These are phyloP conservation scores for Novymonas esmeraldas DNA, from an alignment of 208 protist species.

Conservation along the genomic window DNA sequence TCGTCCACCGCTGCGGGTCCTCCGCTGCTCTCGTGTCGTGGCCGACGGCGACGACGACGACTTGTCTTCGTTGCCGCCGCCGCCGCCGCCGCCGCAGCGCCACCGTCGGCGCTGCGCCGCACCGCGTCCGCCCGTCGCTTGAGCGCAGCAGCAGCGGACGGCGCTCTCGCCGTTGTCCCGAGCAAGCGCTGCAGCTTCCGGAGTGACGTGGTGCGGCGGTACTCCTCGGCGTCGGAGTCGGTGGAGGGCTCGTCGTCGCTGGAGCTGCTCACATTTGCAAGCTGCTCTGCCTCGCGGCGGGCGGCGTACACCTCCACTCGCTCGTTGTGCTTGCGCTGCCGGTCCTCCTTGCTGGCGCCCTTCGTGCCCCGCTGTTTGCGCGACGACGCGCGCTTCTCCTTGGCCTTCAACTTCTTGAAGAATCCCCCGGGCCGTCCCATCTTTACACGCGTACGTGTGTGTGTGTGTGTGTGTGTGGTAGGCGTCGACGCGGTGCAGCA, in stretches of 20 bases:
- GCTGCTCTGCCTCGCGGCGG: conserved; percentile 72
- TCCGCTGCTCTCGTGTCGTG: no score
- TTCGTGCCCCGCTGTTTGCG: conserved; percentile 72
- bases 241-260: conserved; percentile 68
- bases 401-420: conserved; percentile 82
- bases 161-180: conserved; percentile 18
- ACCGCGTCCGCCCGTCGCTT: not conserved
- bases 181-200: conserved; percentile 45
- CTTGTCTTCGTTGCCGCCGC: no score
- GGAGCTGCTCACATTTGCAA: conserved; percentile 76
- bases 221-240: conserved; percentile 55
- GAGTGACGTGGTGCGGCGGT: conserved; percentile 38
- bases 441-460: not conserved
- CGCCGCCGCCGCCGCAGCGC: no score
- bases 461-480: conserved; percentile 14
- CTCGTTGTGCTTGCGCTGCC: conserved; percentile 69
- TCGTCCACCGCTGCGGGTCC: conserved; percentile 9
- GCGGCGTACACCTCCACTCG: conserved; percentile 76
- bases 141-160: not conserved
- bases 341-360: conserved; percentile 79
- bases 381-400: conserved; percentile 58
- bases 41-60: no score
- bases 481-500: not conserved
- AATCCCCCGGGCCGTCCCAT: conserved; percentile 83
- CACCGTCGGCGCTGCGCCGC: conserved; percentile 10